Evolutionary conservation across 2,329 filamentous ascomycete genomes (phyloP), one percentile per base, ranked within the genome.

Genomic region (Colletotrichum tamarilloi): DNA sequence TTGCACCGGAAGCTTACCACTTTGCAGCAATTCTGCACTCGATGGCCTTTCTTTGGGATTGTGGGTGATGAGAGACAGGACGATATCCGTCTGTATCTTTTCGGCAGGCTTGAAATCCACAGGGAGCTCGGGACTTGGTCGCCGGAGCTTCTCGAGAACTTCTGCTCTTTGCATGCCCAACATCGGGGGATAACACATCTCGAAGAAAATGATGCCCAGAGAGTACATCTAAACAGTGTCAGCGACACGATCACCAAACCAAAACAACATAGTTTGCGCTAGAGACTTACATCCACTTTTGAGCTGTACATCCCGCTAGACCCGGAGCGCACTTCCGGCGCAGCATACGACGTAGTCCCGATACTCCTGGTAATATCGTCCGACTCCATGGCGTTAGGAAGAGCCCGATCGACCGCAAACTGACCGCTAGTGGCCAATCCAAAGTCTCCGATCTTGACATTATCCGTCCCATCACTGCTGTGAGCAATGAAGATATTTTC

Each of bases 391-490:
- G 74, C 78, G 52, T 82, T 84, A 8, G 81, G 77, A 3, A 82
- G 78, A 49, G 77, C 82, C 78, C 87, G 91, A 74, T 93, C 92
- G 5, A 88, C 83, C 2, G 91, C 88, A 76, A 93, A 92, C 77
- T 97, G 94, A 0, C 94, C 95, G 75, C 93, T 97, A 0, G 95
- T 98, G 22, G 97, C 97, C 46, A 99, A 87, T 5, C 97, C 97
- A 81, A 99, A 98, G 79, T 99, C 97, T 56, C 97, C 97, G 77
- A 99, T 98, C 76, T 97, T 97, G 49, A 97, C 95, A 77, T 97
- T 97, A 75, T 95, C 94, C 3, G 92, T 89, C 8, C 93, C 91
- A 78, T 98, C 96, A 3, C 86, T 81, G 28, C 88, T 86, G 52
- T 87, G 85, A 46, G 86, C 87, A 76, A 99, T 97, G 83, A 99